Conservation (phyloP, 2,329 filamentous ascomycete genomes). For the Raffaelea albimanens region DNA sequence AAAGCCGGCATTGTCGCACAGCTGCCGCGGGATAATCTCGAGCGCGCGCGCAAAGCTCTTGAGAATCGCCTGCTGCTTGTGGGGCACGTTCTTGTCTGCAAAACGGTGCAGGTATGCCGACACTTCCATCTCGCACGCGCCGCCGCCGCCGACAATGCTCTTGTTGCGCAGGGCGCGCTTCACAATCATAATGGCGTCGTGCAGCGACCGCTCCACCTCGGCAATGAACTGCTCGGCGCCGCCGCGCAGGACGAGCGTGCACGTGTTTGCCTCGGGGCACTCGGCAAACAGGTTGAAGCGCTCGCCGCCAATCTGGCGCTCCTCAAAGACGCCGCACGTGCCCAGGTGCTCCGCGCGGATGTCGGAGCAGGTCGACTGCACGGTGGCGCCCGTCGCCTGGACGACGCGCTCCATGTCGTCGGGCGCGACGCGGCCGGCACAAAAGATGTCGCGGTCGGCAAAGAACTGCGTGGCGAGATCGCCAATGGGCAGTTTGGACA, state of each 20-base stretch:
- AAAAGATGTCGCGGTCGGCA: slow-evolving; percentile 96
- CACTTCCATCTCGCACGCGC: slow-evolving; percentile 92
- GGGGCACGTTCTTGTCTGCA: slow-evolving; percentile 81
- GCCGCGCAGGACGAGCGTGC: slow-evolving; percentile 87
- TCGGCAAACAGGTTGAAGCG: slow-evolving; percentile 98
- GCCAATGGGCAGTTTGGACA: slow-evolving; percentile 94
- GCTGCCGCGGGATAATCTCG: slow-evolving; percentile 89
- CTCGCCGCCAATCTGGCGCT: slow-evolving; percentile 94
- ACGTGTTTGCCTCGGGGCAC: slow-evolving; percentile 92
- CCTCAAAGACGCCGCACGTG: slow-evolving; percentile 82
- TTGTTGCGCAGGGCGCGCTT: slow-evolving; percentile 95
- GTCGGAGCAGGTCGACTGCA: slow-evolving; percentile 94
- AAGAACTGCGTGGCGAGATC: slow-evolving; percentile 97
- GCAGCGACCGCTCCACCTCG: slow-evolving; percentile 92
- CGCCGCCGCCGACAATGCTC: slow-evolving; percentile 89
- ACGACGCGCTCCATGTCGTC: slow-evolving; percentile 96
- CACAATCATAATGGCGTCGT: slow-evolving; percentile 99
- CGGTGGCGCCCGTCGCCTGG: slow-evolving; percentile 82
- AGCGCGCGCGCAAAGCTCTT: slow-evolving; percentile 96
- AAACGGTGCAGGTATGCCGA: slow-evolving; percentile 88
- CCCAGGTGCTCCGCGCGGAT: slow-evolving; percentile 84
- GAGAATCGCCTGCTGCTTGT: slow-evolving; percentile 97
- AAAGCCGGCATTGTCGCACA: slow-evolving; percentile 98
- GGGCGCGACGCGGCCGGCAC: slow-evolving; percentile 80
- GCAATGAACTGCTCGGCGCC: slow-evolving; percentile 99